Evolutionary conservation across 352 stramenopile genomes (phyloP), one percentile per base, ranked within the genome.

Genomic region (Phytophthora meadii): DNA sequence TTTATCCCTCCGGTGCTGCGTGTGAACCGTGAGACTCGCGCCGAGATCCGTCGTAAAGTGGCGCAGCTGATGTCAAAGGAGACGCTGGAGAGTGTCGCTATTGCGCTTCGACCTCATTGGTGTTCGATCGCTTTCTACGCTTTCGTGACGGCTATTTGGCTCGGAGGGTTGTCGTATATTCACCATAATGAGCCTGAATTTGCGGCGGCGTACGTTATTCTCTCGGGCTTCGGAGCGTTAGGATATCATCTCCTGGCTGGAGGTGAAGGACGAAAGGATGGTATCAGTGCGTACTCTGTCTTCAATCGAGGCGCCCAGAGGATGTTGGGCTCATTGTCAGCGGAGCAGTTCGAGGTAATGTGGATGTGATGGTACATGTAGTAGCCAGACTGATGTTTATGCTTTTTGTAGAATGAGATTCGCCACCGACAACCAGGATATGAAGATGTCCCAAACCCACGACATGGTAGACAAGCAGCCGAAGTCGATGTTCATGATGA

Each of bases 1-100:
- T 95, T 95, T 51, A 84, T 95, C 40, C 87, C 87, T 34, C 87
- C 87, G 27, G 78, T 92, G 42, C 52, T 95, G 28, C 83, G 87
- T 12, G 85, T 95, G 48, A 93, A 93, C 55, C 72, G 83, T 27
- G 80, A 86, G n/a, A 93, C 87, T 36, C 70, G 82, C n/a, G 77
- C 76, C 14, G 64, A 78, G 36, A 69, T 92, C 14, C 41, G 61
- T n/a, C 47, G 57, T 11, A 72, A 68, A 41, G 44, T 83, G 51
- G 56, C 63, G 36, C 41, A 76, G n/a, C 53, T 76, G 40, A 42
- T 76, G 39, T 81, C 72, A 1, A 74, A 74, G 17, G 74, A 88
- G 30, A 56, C 69, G 14, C 54, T 76, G 32, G 15, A 66, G 25
- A 58, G 70, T 4, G 12, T 68, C 1, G 40, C 19, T 42, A 39